Conservation (phyloP, 805 yeast species). For the Schwanniomyces vanrijiae region DNA sequence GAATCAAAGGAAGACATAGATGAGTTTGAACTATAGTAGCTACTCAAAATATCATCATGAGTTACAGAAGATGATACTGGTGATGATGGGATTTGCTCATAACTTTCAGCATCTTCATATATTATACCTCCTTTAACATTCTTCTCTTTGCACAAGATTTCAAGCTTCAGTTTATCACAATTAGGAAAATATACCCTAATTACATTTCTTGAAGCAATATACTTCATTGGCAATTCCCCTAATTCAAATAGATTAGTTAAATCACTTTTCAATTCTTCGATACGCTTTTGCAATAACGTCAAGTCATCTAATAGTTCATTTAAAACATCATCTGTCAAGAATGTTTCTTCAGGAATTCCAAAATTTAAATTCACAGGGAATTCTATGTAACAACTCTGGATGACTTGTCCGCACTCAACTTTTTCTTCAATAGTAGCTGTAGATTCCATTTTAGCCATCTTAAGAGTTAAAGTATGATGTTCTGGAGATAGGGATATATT, state of each 20-base stretch:
- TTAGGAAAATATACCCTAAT: constrained; percentile 71
- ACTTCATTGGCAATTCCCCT: constrained; percentile 65
- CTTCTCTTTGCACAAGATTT: constrained; percentile 54
- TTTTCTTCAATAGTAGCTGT: constrained; percentile 18
- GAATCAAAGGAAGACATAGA: constrained; percentile 15
- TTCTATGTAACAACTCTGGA: constrained; percentile 33
- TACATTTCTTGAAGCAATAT: constrained; percentile 36
- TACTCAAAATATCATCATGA: constrained; percentile 21
- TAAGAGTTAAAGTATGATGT: constrained; percentile 18
- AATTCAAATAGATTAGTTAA: constrained; percentile 50
- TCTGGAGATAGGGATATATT: constrained; percentile 28
- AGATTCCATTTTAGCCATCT: constrained; percentile 18
- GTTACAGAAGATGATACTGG: constrained; percentile 8
- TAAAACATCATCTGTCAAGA: constrained; percentile 30
- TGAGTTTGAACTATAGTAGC: constrained; percentile 13
- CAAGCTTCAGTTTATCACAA: constrained; percentile 59
- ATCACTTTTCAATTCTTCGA: constrained; percentile 44
- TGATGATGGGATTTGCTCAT: neutral
- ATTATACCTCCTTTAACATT: constrained; percentile 61
- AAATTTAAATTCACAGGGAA: constrained; percentile 26
- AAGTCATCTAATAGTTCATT: constrained; percentile 64
- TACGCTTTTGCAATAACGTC: constrained; percentile 38
- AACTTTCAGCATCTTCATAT: constrained; percentile 22
- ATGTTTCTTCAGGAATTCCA: constrained; percentile 31
- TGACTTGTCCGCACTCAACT: constrained; percentile 8